Conservation (phyloP, 192 early-diverging fungal species). For the Coemansia sp. region DNA sequence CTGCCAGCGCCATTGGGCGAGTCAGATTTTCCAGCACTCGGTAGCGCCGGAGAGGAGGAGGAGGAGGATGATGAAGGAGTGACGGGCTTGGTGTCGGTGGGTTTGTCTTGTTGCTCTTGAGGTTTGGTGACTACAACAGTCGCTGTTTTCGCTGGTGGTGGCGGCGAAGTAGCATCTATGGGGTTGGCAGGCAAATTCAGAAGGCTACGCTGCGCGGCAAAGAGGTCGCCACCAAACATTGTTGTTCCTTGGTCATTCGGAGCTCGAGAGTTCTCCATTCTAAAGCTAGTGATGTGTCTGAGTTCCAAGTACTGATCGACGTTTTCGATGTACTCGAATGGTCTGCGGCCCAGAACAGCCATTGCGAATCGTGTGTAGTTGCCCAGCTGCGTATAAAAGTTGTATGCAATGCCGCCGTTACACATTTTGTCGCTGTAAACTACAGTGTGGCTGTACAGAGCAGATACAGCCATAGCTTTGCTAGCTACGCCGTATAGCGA, state of each 20-base stretch:
- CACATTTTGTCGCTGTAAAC: slow-evolving; percentile 19
- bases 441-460: slow-evolving; percentile 26
- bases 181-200: not conserved
- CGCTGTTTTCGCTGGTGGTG: not conserved
- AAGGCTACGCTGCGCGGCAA: not conserved
- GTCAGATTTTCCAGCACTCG: not conserved
- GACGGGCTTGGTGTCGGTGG: not conserved
- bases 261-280: not conserved
- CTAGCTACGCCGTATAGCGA: slow-evolving; percentile 20
- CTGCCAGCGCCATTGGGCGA: not conserved
- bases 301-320: not conserved
- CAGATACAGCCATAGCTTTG: slow-evolving; percentile 17
- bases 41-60: not conserved
- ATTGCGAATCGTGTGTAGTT: slow-evolving; percentile 15
- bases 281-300: slow-evolving; percentile 10
- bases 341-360: slow-evolving; percentile 20
- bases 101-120: not conserved
- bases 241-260: slow-evolving; percentile 11
- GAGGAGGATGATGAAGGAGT: not conserved
- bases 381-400: slow-evolving; percentile 25
- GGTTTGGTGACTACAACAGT: not conserved
- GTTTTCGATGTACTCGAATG: slow-evolving; percentile 22
- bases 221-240: slow-evolving; percentile 34
- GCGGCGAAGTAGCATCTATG: not conserved
- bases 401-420: slow-evolving; percentile 8